phyloP scores from a whole-genome alignment of 208 protist genomes.

The Acanthamoeba sp. region DNA sequence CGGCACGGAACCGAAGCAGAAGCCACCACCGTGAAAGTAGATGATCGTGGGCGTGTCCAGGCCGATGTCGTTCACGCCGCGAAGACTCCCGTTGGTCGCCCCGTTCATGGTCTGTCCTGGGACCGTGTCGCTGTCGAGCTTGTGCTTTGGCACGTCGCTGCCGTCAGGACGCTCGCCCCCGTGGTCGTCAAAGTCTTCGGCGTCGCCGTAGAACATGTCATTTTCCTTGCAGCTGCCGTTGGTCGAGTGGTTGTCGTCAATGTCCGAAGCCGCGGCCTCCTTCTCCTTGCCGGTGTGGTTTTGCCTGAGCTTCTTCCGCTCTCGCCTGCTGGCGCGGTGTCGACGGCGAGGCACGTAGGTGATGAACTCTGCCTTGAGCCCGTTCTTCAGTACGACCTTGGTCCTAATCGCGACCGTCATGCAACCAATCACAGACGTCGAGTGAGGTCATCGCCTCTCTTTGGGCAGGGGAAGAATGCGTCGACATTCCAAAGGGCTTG shows the following conservation, averaged over 20 bases:
- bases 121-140: background rate
- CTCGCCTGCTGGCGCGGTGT: background rate
- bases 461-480: too few relatives aligned
- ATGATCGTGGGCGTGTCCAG: conserved; percentile 16
- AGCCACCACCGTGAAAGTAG: conserved; percentile 55
- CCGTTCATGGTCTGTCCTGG: background rate
- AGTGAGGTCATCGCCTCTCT: too few relatives aligned
- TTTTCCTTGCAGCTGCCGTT: background rate
- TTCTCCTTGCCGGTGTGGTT: background rate
- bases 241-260: too few relatives aligned
- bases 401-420: background rate
- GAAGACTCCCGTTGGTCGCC: background rate
- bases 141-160: background rate
- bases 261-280: too few relatives aligned
- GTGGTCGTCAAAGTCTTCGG: conserved; percentile 4
- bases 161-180: background rate
- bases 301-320: background rate
- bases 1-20: conserved; percentile 38
- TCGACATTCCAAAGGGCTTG: too few relatives aligned
- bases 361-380: conserved; percentile 31
- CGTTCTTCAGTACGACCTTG: conserved; percentile 18
- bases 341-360: background rate
- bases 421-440: too few relatives aligned
- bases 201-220: conserved; percentile 18
- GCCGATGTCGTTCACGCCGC: background rate